Evolutionary conservation across 805 yeast species (phyloP).

Genomic region (Candida rishiriensis): DNA sequence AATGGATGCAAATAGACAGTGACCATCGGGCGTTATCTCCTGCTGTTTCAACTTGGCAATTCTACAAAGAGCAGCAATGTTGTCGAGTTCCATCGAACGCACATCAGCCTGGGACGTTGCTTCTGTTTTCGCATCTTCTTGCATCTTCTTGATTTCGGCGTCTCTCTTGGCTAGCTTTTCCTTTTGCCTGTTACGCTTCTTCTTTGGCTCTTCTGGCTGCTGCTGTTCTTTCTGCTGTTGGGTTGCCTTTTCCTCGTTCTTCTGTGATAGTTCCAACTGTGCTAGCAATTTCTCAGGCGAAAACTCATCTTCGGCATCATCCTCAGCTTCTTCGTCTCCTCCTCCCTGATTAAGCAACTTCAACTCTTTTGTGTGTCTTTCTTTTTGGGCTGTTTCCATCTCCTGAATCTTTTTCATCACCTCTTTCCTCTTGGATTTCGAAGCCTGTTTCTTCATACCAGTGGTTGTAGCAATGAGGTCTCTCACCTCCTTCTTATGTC

Average conservation of each 20-base stretch:
- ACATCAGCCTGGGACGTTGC: conserved; percentile 64
- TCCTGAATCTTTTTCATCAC: conserved; percentile 55
- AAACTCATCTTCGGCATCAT: conserved; percentile 37
- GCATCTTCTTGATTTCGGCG: conserved; percentile 57
- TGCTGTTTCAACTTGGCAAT: conserved; percentile 45
- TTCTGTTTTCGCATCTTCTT: conserved; percentile 67
- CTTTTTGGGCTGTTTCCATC: conserved; percentile 52
- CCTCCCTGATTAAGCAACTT: conserved; percentile 14
- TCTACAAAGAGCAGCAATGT: conserved; percentile 50
- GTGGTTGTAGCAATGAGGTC: conserved; percentile 67
- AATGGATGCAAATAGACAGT: conserved; percentile 85
- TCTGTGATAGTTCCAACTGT: conserved; percentile 42
- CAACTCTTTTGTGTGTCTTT: conserved; percentile 53
- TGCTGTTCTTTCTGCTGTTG: background rate
- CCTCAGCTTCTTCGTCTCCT: background rate
- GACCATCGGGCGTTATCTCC: conserved; percentile 89
- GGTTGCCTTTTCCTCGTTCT: conserved; percentile 18
- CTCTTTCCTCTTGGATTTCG: conserved; percentile 70
- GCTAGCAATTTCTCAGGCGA: conserved; percentile 68
- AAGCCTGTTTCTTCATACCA: conserved; percentile 76
- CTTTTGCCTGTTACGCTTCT: conserved; percentile 74
- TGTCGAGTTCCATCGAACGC: conserved; percentile 66
- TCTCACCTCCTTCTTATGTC: conserved; percentile 66
- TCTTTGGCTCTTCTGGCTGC: conserved; percentile 23
- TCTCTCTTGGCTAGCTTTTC: conserved; percentile 77